Conservation (phyloP, 2,329 filamentous ascomycete species). For the Monosporascus sp. region DNA sequence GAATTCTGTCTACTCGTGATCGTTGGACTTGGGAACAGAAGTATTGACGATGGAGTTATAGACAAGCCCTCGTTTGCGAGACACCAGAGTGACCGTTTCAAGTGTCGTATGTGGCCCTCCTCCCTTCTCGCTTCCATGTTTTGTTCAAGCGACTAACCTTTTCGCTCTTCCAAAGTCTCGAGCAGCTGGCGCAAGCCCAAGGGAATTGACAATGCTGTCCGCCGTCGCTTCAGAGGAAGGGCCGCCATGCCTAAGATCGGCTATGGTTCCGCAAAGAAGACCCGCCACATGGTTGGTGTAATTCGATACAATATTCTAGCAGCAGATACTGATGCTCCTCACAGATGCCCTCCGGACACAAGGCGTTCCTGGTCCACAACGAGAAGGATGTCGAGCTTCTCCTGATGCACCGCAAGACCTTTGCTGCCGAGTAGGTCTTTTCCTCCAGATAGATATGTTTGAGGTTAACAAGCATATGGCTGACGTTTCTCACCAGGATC, state of each 20-base stretch:
- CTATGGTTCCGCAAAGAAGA: constrained; percentile 99
- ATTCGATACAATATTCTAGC: neutral
- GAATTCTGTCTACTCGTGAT: too few species aligned
- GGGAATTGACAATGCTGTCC: constrained; percentile 98
- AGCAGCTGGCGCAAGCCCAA: constrained; percentile 96
- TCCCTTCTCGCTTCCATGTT: constrained; percentile 4
- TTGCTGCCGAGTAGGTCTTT: constrained; percentile 86
- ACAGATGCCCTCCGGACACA: constrained; percentile 90
- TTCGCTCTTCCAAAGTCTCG: constrained; percentile 25
- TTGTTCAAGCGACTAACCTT: neutral
- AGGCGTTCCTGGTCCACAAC: constrained; percentile 99
- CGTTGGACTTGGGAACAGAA: neutral
- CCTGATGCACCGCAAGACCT: constrained; percentile 99
- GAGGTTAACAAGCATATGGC: constrained; percentile 21
- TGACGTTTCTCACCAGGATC: constrained; percentile 58
- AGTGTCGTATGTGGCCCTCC: constrained; percentile 59
- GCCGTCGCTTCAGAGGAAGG: constrained; percentile 94
- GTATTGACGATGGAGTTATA: constrained; percentile 37
- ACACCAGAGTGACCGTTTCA: constrained; percentile 97
- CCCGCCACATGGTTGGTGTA: constrained; percentile 66
- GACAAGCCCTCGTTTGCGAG: constrained; percentile 84
- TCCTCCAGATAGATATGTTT: constrained; percentile 23
- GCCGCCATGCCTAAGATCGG: constrained; percentile 98
- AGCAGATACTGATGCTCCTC: neutral
- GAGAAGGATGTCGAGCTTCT: constrained; percentile 91